phyloP scores from a whole-genome alignment of 2,329 filamentous ascomycete species.

The Parafenestella ontariensis region DNA sequence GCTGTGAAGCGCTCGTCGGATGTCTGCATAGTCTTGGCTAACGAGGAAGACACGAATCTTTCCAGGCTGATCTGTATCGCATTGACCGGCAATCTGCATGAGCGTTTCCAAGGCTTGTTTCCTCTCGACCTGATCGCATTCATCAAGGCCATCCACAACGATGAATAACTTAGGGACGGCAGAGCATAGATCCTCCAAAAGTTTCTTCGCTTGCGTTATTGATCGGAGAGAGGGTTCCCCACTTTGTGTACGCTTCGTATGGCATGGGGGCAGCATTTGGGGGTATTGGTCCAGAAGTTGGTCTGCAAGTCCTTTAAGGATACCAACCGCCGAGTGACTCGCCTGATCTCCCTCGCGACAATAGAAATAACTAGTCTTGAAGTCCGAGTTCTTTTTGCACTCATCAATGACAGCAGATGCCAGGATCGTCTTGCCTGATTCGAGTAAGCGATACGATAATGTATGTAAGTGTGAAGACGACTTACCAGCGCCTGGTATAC shows the following conservation, averaged over 20 bases:
- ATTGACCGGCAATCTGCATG: conserved; percentile 14
- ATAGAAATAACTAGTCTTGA: conserved; percentile 49
- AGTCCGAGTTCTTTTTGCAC: not conserved
- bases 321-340: conserved; percentile 16
- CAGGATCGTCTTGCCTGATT: conserved; percentile 50
- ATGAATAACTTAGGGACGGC: conserved; percentile 26
- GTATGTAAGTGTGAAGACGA: not conserved
- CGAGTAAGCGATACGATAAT: not conserved
- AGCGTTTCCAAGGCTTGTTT: conserved; percentile 27
- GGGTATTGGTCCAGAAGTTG: conserved; percentile 25
- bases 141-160: conserved; percentile 50
- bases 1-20: conserved; percentile 16
- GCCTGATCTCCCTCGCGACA: conserved; percentile 38
- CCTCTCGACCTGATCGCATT: conserved; percentile 42
- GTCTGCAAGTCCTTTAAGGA: conserved; percentile 25
- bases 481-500: conserved; percentile 50
- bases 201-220: conserved; percentile 15
- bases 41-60: conserved; percentile 32
- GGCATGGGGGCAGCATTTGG: conserved; percentile 19
- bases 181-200: conserved; percentile 28
- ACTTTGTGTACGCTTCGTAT: conserved; percentile 14
- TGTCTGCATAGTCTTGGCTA: conserved; percentile 36
- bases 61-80: conserved; percentile 22
- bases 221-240: conserved; percentile 27
- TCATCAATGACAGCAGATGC: not conserved